Evolutionary conservation across 345 rosid genomes (phyloP).

Genomic region (Barbarea vulgaris): DNA sequence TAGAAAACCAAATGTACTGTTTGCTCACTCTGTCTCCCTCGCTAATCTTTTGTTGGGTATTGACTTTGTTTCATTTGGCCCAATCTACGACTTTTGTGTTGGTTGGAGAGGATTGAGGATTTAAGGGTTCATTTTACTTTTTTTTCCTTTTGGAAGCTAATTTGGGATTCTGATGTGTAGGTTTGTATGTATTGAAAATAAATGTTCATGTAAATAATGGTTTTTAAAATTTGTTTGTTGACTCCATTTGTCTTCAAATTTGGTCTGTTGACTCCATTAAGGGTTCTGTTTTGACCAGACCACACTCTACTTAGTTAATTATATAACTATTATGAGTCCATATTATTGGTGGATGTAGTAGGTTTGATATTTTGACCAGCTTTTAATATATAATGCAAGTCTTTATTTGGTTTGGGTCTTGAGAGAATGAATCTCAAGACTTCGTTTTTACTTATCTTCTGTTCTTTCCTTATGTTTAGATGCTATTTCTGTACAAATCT

Average conservation of each 20-base stretch:
- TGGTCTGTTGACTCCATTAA: not conserved
- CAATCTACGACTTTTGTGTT: no score
- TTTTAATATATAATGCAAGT: not conserved
- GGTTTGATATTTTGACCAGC: no score
- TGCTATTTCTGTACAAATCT: not conserved
- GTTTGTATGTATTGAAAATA: not conserved
- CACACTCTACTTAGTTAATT: no score
- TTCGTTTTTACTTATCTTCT: not conserved
- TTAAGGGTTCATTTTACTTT: no score
- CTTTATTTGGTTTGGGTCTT: not conserved
- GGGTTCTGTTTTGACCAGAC: no score
- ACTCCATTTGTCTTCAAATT: not conserved
- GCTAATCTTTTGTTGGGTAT: not conserved
- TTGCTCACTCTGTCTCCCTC: not conserved
- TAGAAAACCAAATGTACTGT: no score
- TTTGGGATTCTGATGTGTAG: not conserved
- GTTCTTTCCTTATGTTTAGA: not conserved
- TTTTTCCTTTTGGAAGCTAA: no score
- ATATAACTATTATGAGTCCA: no score
- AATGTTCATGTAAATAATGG: not conserved
- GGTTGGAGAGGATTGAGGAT: no score
- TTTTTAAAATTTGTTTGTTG: not conserved
- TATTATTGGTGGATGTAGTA: no score
- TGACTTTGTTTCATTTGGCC: no score
- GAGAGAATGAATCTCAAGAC: not conserved